phyloP scores from a whole-genome alignment of 2,329 filamentous ascomycete genomes.

The Penicillium sp. region DNA sequence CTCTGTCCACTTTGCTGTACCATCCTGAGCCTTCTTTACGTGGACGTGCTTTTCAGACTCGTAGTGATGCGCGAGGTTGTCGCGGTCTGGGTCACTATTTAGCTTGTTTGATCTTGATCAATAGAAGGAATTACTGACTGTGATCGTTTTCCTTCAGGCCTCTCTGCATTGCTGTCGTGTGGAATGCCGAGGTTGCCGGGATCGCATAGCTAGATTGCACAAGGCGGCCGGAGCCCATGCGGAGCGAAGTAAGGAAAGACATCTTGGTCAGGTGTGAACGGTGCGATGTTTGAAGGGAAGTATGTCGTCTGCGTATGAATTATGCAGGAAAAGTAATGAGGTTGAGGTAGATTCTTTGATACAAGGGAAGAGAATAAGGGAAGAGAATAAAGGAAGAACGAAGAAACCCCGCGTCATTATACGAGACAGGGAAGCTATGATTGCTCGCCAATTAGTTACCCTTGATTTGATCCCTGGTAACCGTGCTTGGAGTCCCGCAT shows the following conservation, averaged over 20 bases:
- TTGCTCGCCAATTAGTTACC: not conserved
- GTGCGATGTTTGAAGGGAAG: not conserved
- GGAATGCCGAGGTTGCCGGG: constrained; percentile 24
- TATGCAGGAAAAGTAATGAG: not conserved
- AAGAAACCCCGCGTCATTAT: not conserved
- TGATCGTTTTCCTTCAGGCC: constrained; percentile 38
- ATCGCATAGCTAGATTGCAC: constrained; percentile 18
- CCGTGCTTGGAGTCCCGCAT: not conserved
- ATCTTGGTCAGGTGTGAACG: constrained; percentile 19
- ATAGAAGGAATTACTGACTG: constrained; percentile 22
- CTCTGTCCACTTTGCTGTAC: constrained; percentile 73
- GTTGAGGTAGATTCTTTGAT: not conserved
- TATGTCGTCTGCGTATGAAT: not conserved
- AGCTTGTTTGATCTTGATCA: not conserved
- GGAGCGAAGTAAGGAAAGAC: constrained; percentile 36
- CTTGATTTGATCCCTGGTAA: constrained; percentile 4
- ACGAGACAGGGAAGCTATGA: not conserved
- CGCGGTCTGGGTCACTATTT: constrained; percentile 35
- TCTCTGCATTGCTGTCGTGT: constrained; percentile 26
- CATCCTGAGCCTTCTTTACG: constrained; percentile 52
- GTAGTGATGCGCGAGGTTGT: constrained; percentile 45
- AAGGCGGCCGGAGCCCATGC: constrained; percentile 23
- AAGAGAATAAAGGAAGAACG: not conserved
- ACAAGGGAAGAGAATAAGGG: not conserved
- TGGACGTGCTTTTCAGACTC: constrained; percentile 64